Evolutionary conservation across 2,329 filamentous ascomycete genomes (phyloP).

Genomic region (Alternaria ethzedia): DNA sequence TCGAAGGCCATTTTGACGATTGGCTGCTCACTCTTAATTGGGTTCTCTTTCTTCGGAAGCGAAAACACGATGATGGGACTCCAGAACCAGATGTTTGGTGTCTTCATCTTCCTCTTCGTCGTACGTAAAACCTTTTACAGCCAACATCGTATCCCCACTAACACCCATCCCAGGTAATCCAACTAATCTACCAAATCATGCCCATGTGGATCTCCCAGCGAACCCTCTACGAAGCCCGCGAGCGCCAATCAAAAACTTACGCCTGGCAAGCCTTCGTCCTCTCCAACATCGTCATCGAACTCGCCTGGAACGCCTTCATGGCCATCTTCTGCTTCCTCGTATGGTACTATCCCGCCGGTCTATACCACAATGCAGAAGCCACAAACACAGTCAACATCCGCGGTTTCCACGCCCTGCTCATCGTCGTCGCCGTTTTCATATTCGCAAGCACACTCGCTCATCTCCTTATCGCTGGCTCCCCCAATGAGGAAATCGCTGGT

Average conservation of each 20-base stretch:
- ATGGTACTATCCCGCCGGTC: constrained; percentile 70
- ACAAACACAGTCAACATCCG: constrained; percentile 65
- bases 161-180: constrained; percentile 35
- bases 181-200: constrained; percentile 56
- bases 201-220: constrained; percentile 64
- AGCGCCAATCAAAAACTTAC: constrained; percentile 71
- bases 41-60: constrained; percentile 52
- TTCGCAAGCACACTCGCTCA: constrained; percentile 73
- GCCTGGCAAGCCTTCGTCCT: constrained; percentile 76
- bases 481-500: constrained; percentile 70
- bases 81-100: constrained; percentile 56
- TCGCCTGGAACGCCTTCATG: constrained; percentile 61
- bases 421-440: constrained; percentile 66
- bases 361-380: constrained; percentile 71
- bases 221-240: constrained; percentile 64
- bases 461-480: constrained; percentile 73
- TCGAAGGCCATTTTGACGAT: constrained; percentile 41
- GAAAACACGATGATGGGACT: constrained; percentile 50
- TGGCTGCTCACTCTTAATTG: constrained; percentile 41
- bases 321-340: constrained; percentile 58
- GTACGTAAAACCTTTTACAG: constrained; percentile 16
- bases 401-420: constrained; percentile 70
- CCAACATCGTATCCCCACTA: not conserved
- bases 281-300: constrained; percentile 72
- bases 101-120: constrained; percentile 58